phyloP scores from a whole-genome alignment of 2,329 filamentous ascomycete species.

The Lasiodiplodia sp. region DNA sequence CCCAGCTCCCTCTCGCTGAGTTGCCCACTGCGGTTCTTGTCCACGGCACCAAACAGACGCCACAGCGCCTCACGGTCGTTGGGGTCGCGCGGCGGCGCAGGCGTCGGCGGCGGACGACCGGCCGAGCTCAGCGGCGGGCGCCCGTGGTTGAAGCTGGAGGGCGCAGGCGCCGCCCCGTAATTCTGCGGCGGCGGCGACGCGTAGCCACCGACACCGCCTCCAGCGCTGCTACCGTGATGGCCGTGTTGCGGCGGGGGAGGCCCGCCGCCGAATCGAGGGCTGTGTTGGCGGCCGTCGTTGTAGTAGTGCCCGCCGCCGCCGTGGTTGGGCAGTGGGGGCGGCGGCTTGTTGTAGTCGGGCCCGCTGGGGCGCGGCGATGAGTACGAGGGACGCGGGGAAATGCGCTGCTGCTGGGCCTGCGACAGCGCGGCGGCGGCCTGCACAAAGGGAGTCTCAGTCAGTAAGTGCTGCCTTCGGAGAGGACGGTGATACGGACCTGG shows the following conservation, averaged over 20 bases:
- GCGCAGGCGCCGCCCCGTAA: constrained; percentile 61
- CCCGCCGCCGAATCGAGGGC: constrained; percentile 41
- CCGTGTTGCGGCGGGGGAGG: constrained; percentile 38
- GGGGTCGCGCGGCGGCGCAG: constrained; percentile 60
- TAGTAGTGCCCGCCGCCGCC: constrained; percentile 44
- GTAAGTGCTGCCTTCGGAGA: constrained; percentile 21
- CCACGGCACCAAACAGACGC: constrained; percentile 88
- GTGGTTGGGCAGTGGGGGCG: constrained; percentile 45
- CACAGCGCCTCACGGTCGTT: constrained; percentile 76
- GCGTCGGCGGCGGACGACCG: constrained; percentile 55
- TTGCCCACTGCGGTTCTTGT: constrained; percentile 82
- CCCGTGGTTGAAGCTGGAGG: constrained; percentile 68
- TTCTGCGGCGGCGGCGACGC: constrained; percentile 57
- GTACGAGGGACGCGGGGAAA: constrained; percentile 42
- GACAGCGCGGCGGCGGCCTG: constrained; percentile 47
- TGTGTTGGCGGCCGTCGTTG: constrained; percentile 39
- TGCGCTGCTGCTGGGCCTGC: constrained; percentile 33
- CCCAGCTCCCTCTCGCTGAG: constrained; percentile 87
- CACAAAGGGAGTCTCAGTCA: constrained; percentile 40
- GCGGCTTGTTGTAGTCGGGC: constrained; percentile 54
- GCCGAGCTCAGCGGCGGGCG: constrained; percentile 61
- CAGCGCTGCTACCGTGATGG: neutral
- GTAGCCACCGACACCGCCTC: constrained; percentile 43
- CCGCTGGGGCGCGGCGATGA: constrained; percentile 42
- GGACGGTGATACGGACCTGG: constrained; percentile 57